Percentiles rank a stretch among this genome's conserved stretches.
phyloP scores from a whole-genome alignment of 2,329 filamentous ascomycete genomes.

The Fusarium agapanthi region DNA sequence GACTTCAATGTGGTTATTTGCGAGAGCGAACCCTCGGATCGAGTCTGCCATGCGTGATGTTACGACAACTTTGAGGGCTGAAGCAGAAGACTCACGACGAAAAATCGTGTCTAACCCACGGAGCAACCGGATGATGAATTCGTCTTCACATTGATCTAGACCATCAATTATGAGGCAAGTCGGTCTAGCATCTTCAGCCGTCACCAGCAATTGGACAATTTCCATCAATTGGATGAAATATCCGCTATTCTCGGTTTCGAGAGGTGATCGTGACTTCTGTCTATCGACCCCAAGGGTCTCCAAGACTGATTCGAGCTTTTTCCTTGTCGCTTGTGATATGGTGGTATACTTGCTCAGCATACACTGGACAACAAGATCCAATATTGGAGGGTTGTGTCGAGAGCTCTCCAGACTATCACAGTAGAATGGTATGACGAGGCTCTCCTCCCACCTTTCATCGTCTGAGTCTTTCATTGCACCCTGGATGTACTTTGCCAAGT shows the following conservation, averaged over 20 bases:
- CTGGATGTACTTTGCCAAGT: slow-evolving; percentile 34
- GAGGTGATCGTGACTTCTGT: background rate
- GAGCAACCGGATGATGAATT: slow-evolving; percentile 19
- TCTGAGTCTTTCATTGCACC: slow-evolving; percentile 15
- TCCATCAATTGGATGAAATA: slow-evolving; percentile 34
- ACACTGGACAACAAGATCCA: slow-evolving; percentile 25
- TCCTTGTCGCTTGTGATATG: slow-evolving; percentile 6
- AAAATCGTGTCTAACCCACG: slow-evolving; percentile 26
- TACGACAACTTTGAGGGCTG: slow-evolving; percentile 10
- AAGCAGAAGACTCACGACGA: slow-evolving; percentile 7
- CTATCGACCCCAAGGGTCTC: slow-evolving; percentile 9
- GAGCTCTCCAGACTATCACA: slow-evolving; percentile 34
- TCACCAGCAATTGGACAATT: slow-evolving; percentile 12
- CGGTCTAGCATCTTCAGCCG: slow-evolving; percentile 1
- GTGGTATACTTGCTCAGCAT: slow-evolving; percentile 20
- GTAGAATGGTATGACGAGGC: slow-evolving; percentile 29
- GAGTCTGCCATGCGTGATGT: slow-evolving; percentile 27
- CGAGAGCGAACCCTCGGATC: slow-evolving; percentile 27
- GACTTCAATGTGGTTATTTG: slow-evolving; percentile 25
- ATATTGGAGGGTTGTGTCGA: slow-evolving; percentile 27
- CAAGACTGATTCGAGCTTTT: slow-evolving; percentile 16
- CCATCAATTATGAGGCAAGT: slow-evolving; percentile 33
- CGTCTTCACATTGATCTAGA: slow-evolving; percentile 26
- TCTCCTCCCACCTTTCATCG: slow-evolving; percentile 3
- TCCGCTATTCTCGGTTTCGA: background rate